A percentile compares a stretch with the other conserved stretches of the same genome.
Conservation (phyloP, 2,329 filamentous ascomycete genomes). For the Aureobasidium leucospermi region DNA sequence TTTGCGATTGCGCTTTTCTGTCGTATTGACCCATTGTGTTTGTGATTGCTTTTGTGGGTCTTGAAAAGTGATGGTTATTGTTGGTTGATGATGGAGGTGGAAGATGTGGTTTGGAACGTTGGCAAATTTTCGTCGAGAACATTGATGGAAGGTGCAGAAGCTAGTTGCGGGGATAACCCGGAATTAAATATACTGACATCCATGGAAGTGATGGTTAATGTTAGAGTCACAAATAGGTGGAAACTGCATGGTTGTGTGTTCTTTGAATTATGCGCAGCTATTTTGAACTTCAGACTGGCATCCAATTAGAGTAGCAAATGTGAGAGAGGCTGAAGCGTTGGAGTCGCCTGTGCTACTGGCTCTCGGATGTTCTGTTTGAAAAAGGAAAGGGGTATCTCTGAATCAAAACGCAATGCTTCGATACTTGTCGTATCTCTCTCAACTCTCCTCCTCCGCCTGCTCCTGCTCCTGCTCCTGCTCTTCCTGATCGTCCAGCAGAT, state of each 20-base stretch:
- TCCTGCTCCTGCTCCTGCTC: too few relatives aligned
- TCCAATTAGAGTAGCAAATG: neutral
- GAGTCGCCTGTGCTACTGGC: neutral
- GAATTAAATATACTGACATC: neutral
- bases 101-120: neutral
- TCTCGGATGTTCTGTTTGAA: neutral
- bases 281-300: neutral
- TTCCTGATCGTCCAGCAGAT: conserved; percentile 18
- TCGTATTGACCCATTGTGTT: conserved; percentile 11
- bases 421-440: neutral
- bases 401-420: conserved; percentile 1
- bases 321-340: neutral
- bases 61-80: neutral
- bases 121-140: neutral
- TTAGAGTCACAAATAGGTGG: too few relatives aligned
- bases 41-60: neutral
- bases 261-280: too few relatives aligned
- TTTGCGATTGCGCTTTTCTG: conserved; percentile 11
- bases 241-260: too few relatives aligned
- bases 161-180: neutral
- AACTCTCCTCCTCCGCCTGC: neutral
- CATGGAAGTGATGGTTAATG: too few relatives aligned
- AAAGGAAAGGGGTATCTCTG: conserved; percentile 1
- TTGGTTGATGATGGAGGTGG: neutral
- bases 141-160: neutral